phyloP scores from a whole-genome alignment of 2,329 filamentous ascomycete species.

The Trichoderma koningii region DNA sequence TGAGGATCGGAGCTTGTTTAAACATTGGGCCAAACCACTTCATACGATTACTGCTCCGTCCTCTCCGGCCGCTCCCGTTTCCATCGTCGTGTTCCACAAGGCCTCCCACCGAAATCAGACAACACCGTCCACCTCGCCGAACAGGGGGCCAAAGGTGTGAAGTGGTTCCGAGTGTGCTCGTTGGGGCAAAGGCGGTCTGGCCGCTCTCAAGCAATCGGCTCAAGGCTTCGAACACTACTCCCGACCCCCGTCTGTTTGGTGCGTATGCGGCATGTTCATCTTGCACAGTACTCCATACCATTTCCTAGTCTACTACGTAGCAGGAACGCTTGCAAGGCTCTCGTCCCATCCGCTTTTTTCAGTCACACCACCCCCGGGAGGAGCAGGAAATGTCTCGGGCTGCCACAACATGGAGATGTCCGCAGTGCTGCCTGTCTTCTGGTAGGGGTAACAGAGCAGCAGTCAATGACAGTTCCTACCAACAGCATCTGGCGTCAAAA shows the following conservation, averaged over 20 bases:
- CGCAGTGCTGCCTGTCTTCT: neutral
- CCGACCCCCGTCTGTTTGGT: neutral
- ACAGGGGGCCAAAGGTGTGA: neutral
- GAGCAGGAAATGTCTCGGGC: constrained; percentile 4
- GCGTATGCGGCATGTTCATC: no score
- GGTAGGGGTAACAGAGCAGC: neutral
- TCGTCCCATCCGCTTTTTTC: neutral
- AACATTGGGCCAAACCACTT: neutral
- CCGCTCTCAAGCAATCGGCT: constrained; percentile 12
- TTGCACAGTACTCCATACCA: neutral
- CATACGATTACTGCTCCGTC: neutral
- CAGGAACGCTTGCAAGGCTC: constrained; percentile 15
- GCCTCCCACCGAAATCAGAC: constrained; percentile 13
- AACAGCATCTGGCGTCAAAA: neutral
- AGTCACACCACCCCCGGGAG: constrained; percentile 13
- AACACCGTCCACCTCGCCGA: neutral
- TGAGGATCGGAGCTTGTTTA: neutral
- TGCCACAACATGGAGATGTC: constrained; percentile 9
- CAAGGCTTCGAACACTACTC: constrained; percentile 3
- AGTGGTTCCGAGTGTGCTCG: neutral
- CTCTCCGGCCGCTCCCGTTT: constrained; percentile 15
- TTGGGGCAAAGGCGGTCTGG: constrained; percentile 24
- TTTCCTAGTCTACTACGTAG: neutral
- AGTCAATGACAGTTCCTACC: neutral
- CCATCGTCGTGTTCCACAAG: neutral